A percentile compares a stretch with the other conserved stretches of the same genome.
These are phyloP conservation scores for Cladorrhinum sp. DNA, from an alignment of 2,329 filamentous ascomycete genomes.

Conservation along the genomic window DNA sequence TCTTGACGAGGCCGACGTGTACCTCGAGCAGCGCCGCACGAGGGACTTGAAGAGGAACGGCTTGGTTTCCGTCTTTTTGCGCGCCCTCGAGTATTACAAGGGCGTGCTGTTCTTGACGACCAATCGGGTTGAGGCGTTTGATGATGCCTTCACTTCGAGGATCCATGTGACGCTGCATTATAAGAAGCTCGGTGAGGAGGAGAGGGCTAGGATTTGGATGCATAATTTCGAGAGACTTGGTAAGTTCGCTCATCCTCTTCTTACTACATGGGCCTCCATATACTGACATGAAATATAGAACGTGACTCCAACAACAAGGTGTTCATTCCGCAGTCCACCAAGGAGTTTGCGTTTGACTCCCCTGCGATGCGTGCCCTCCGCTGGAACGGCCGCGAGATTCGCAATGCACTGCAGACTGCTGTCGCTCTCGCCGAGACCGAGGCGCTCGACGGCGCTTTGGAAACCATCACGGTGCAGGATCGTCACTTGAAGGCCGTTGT, in stretches of 20 bases:
- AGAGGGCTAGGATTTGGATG: slow-evolving; percentile 45
- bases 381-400: slow-evolving; percentile 40
- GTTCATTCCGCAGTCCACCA: slow-evolving; percentile 37
- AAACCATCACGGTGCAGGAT: slow-evolving; percentile 33
- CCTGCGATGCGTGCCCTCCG: slow-evolving; percentile 37
- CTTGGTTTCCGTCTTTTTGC: slow-evolving; percentile 47
- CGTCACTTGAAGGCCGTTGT: slow-evolving; percentile 36
- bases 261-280: background rate
- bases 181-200: slow-evolving; percentile 38
- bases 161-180: slow-evolving; percentile 51
- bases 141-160: slow-evolving; percentile 47
- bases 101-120: slow-evolving; percentile 51
- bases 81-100: slow-evolving; percentile 50
- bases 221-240: slow-evolving; percentile 45
- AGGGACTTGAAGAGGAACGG: slow-evolving; percentile 46
- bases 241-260: background rate
- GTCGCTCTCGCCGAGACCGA: slow-evolving; percentile 44
- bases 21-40: slow-evolving; percentile 50
- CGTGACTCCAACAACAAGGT: slow-evolving; percentile 39
- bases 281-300: slow-evolving; percentile 8
- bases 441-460: slow-evolving; percentile 35
- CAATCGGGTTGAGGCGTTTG: slow-evolving; percentile 47
- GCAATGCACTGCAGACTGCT: slow-evolving; percentile 42
- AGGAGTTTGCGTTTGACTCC: slow-evolving; percentile 39
- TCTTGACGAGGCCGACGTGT: slow-evolving; percentile 60